Evolutionary conservation across 257 asterid genomes (phyloP).

Genomic region (Nicotiana otophora): DNA sequence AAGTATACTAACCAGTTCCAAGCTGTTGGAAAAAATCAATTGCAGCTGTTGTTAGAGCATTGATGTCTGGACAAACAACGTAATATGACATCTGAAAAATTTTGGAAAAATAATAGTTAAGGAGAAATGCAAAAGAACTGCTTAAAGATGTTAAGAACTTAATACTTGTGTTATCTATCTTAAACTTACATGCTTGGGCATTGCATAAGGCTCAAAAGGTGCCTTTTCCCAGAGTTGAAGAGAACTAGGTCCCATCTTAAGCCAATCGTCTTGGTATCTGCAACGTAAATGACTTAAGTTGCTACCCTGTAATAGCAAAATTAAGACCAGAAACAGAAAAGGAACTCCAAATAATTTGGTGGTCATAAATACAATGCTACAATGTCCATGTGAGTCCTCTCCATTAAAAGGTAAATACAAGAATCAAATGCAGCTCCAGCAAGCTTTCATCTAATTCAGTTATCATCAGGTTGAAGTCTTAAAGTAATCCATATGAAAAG

Average conservation of each 20-base stretch:
- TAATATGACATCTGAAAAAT: constrained; percentile 74
- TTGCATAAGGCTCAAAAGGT: constrained; percentile 97
- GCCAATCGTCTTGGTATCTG: constrained; percentile 99
- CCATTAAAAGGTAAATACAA: not conserved
- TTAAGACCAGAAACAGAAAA: constrained; percentile 8
- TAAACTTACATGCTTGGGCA: constrained; percentile 71
- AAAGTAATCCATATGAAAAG: not conserved
- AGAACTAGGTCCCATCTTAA: constrained; percentile 77
- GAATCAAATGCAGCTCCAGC: constrained; percentile 6
- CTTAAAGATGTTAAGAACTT: constrained; percentile 10
- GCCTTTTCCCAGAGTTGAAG: constrained; percentile 96
- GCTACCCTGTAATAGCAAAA: constrained; percentile 9
- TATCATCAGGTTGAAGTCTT: not conserved
- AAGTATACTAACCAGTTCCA: constrained; percentile 75
- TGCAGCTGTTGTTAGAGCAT: constrained; percentile 86
- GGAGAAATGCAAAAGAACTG: constrained; percentile 11
- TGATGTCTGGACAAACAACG: constrained; percentile 96
- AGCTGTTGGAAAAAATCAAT: constrained; percentile 95
- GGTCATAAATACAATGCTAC: not conserved
- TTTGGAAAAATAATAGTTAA: not conserved
- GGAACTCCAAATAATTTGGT: not conserved
- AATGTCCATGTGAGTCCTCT: not conserved
- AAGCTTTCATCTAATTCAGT: not conserved
- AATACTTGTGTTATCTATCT: not conserved
- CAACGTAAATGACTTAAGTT: constrained; percentile 22